A percentile compares a stretch with the other conserved stretches of the same genome.
phyloP scores from a whole-genome alignment of 2,329 filamentous ascomycete species.

The Ophiostoma piceae region DNA sequence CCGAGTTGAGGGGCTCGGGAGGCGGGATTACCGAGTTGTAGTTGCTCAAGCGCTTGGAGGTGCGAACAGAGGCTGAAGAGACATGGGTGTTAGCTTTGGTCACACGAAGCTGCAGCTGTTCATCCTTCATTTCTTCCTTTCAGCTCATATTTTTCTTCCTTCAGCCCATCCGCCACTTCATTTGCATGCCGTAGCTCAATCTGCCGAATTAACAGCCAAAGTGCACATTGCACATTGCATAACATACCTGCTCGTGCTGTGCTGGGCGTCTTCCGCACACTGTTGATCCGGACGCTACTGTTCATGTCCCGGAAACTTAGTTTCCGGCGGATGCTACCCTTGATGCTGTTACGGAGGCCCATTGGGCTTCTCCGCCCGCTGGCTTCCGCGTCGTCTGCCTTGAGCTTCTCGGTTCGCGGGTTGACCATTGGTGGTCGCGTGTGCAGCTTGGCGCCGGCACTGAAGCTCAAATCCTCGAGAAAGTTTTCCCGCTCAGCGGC shows the following conservation, averaged over 20 bases:
- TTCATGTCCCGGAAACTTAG: slow-evolving; percentile 94
- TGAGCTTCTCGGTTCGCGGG: slow-evolving; percentile 75
- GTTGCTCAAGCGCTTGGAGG: slow-evolving; percentile 83
- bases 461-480: slow-evolving; percentile 84
- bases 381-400: slow-evolving; percentile 59
- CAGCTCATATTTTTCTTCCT: background rate
- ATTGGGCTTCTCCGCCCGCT: slow-evolving; percentile 52
- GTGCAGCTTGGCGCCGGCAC: slow-evolving; percentile 71
- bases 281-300: slow-evolving; percentile 44
- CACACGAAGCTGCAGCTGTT: background rate
- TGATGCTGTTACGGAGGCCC: slow-evolving; percentile 48
- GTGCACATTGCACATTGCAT: background rate
- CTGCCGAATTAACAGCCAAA: background rate
- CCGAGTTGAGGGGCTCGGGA: slow-evolving; percentile 82
- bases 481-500: slow-evolving; percentile 93
- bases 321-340: slow-evolving; percentile 86
- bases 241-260: slow-evolving; percentile 68
- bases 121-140: background rate
- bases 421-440: slow-evolving; percentile 67
- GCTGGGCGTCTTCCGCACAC: slow-evolving; percentile 74
- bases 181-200: background rate
- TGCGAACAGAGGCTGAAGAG: slow-evolving; percentile 58
- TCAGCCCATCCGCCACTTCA: background rate
- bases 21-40: slow-evolving; percentile 97
- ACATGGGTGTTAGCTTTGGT: slow-evolving; percentile 27